Conservation (phyloP, 1,284 basidiomycete genomes). For the Ganoderma boninense region DNA sequence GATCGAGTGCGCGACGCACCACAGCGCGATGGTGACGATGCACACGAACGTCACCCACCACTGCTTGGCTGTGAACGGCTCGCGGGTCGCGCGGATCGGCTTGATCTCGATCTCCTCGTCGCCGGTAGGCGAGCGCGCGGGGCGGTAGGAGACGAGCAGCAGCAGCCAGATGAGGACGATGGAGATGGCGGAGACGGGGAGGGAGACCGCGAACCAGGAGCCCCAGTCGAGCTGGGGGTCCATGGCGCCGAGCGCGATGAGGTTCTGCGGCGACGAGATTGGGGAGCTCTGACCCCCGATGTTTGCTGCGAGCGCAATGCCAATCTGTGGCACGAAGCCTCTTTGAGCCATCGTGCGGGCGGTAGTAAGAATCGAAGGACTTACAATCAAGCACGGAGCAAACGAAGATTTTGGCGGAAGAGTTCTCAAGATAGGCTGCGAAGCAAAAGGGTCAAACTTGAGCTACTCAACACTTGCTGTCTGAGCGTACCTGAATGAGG, state of each 20-base stretch:
- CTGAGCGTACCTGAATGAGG: conserved; percentile 77
- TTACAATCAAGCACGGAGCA: conserved; percentile 90
- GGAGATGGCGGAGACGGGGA: conserved; percentile 90
- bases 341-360: too few relatives aligned
- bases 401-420: conserved; percentile 90
- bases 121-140: conserved; percentile 73
- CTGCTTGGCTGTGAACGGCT: conserved; percentile 85
- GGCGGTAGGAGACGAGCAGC: conserved; percentile 85
- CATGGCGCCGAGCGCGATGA: conserved; percentile 93
- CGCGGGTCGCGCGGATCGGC: conserved; percentile 82
- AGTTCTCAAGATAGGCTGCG: conserved; percentile 91
- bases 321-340: conserved; percentile 63
- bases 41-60: conserved; percentile 92
- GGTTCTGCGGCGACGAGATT: conserved; percentile 96
- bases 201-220: conserved; percentile 93
- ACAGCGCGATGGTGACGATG: conserved; percentile 87
- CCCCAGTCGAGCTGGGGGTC: conserved; percentile 89
- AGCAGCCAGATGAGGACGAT: conserved; percentile 93
- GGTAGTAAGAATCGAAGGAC: too few relatives aligned
- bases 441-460: neutral
- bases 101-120: conserved; percentile 86
- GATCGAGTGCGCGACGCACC: conserved; percentile 91
- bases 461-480: neutral
- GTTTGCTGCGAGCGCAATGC: conserved; percentile 96
- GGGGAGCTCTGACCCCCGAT: conserved; percentile 98